Evolutionary conservation across 305 asterid species (phyloP), one percentile per base, ranked within the genome.

Genomic region (Rubia tinctorum): DNA sequence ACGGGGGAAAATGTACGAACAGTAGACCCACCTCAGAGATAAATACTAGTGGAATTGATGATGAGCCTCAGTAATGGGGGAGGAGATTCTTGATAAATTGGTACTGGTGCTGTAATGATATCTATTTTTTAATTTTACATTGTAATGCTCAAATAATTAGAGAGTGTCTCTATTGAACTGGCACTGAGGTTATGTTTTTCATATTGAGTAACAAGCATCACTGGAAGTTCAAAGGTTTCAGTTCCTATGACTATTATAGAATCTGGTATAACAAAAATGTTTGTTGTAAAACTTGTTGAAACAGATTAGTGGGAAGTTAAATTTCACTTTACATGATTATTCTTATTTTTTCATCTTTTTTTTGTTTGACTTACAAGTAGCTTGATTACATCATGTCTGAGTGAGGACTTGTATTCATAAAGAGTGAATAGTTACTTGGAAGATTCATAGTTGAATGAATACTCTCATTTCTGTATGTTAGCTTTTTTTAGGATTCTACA

Each of bases 271-370:
- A 97, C 96, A 68, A 94, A 94, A 78, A 90, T 94, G 95, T 90
- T 94, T 72, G 96, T 91, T 0, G 98, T 98, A 58, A 97, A 90
- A 88, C 96, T 91, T 64, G 87, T 92, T 71, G 96, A 94, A 83
- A 92, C 96, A 84, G 93, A 95, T 93, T 72, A 6, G 39, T 6
- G 47, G 39, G 15, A 61, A 75, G 23, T 74, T 67, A 60, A 10
- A 71, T 34, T 47, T 82, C 25, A 68, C 30, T 20, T 42, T 59
- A 45, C 40, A 45, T 2, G 77, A n/a, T 76, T 74, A 20, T 13
- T 43, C 34, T 0, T 40, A 61, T 59, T 62, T 37, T 7, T 37
- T 44, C 37, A 39, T 67, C 74, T 44, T 69, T 30, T 30, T 71
- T 15, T 58, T 20, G 40, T 59, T 51, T 37, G 44, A 12, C 65